These are phyloP conservation scores for Teratosphaeria nubilosa DNA, from an alignment of 2,329 filamentous ascomycete genomes.

Conservation along the genomic window DNA sequence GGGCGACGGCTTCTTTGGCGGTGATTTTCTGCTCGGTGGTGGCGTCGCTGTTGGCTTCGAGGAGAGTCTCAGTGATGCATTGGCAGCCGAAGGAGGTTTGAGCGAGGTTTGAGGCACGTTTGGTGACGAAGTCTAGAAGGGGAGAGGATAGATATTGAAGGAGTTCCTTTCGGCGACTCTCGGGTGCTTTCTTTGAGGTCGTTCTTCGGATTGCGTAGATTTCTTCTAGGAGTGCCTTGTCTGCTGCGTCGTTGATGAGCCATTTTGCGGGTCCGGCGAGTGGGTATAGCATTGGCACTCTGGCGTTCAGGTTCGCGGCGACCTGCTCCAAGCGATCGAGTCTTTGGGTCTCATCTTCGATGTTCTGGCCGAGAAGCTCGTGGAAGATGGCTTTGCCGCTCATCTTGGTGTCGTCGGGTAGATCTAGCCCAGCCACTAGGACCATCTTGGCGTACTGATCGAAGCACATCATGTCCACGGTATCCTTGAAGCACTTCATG, in stretches of 20 bases:
- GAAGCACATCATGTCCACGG: constrained; percentile 71
- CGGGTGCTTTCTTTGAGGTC: constrained; percentile 88
- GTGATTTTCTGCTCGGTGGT: constrained; percentile 42
- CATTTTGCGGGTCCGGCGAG: constrained; percentile 57
- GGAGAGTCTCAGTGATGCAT: constrained; percentile 70
- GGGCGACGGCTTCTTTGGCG: constrained; percentile 58
- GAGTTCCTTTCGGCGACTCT: constrained; percentile 64
- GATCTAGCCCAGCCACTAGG: constrained; percentile 76
- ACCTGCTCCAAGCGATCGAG: constrained; percentile 52
- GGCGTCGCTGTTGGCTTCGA: constrained; percentile 67
- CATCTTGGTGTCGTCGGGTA: constrained; percentile 89
- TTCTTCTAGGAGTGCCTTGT: constrained; percentile 59
- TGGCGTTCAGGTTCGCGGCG: constrained; percentile 55
- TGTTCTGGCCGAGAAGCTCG: constrained; percentile 63
- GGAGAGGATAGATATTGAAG: constrained; percentile 62
- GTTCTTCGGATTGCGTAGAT: constrained; percentile 67
- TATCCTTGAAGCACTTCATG: constrained; percentile 82
- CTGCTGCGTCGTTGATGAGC: constrained; percentile 57
- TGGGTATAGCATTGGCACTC: constrained; percentile 66
- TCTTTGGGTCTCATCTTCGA: constrained; percentile 35
- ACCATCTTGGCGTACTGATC: constrained; percentile 71
- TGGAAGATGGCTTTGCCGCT: constrained; percentile 76
- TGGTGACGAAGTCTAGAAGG: constrained; percentile 62
- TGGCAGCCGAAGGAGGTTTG: constrained; percentile 76
- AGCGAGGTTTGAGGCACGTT: constrained; percentile 57